Evolutionary conservation across 352 stramenopile species (phyloP).

Genomic region (Pythium volutum): DNA sequence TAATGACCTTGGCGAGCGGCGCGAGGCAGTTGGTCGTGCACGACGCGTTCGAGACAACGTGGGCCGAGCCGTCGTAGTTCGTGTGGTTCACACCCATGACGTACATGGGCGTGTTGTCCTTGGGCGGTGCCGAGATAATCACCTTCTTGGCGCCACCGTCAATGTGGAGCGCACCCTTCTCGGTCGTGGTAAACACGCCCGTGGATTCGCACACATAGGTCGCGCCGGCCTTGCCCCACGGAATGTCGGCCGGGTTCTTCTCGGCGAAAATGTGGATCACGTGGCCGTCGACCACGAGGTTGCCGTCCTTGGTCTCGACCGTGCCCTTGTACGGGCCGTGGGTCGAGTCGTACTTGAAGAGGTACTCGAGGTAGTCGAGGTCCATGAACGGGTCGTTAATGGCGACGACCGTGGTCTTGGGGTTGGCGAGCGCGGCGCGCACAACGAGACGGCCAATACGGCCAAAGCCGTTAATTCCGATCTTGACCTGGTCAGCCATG

Average conservation of each 20-base stretch:
- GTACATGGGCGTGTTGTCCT: conserved; percentile 93
- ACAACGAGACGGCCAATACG: conserved; percentile 52
- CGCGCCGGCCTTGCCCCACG: conserved; percentile 76
- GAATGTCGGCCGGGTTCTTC: conserved; percentile 63
- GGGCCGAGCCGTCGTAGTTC: conserved; percentile 84
- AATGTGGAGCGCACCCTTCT: conserved; percentile 84
- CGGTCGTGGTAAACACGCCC: conserved; percentile 92
- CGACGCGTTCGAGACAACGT: conserved; percentile 78
- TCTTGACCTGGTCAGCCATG: conserved; percentile 39
- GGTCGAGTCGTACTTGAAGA: conserved; percentile 97
- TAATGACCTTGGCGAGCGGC: conserved; percentile 51
- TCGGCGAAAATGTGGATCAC: conserved; percentile 41
- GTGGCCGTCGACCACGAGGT: conserved; percentile 50
- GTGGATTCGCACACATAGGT: conserved; percentile 96
- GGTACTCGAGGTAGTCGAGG: conserved; percentile 81
- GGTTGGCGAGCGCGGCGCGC: conserved; percentile 47
- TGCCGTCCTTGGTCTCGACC: conserved; percentile 87
- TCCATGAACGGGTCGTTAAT: conserved; percentile 67
- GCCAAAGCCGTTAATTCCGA: conserved; percentile 59
- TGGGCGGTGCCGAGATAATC: conserved; percentile 95
- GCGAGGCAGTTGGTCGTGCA: conserved; percentile 79
- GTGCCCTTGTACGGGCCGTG: conserved; percentile 91
- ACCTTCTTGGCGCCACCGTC: conserved; percentile 95
- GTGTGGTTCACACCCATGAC: conserved; percentile 95
- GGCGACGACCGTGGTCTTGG: conserved; percentile 46